phyloP scores from a whole-genome alignment of 2,329 filamentous ascomycete species.

The Thermoascus crustaceus region DNA sequence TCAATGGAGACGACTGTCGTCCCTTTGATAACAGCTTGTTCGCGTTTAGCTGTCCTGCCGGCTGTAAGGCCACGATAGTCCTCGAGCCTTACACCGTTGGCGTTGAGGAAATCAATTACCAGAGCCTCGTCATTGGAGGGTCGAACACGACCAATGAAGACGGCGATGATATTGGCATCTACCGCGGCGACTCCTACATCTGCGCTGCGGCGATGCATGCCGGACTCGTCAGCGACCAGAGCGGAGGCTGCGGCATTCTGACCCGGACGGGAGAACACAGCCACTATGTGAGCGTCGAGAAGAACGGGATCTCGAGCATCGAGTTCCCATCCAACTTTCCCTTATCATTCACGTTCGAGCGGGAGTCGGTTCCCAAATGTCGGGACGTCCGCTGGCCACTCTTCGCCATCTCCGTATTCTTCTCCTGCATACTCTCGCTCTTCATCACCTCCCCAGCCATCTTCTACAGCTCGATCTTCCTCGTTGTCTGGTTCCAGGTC shows the following conservation, averaged over 20 bases:
- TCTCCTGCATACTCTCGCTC: slow-evolving; percentile 48
- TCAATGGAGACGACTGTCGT: slow-evolving; percentile 50
- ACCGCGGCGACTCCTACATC: slow-evolving; percentile 54
- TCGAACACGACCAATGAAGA: slow-evolving; percentile 32
- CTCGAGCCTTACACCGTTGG: slow-evolving; percentile 52
- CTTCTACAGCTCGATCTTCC: slow-evolving; percentile 49
- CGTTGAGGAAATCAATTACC: slow-evolving; percentile 47
- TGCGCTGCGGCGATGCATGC: slow-evolving; percentile 54
- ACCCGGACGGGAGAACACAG: slow-evolving; percentile 44
- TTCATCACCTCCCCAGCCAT: slow-evolving; percentile 48
- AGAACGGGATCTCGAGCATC: slow-evolving; percentile 45
- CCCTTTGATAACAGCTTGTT: slow-evolving; percentile 48
- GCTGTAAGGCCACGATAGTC: slow-evolving; percentile 45
- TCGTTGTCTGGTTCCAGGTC: slow-evolving; percentile 52
- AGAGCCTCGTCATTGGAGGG: slow-evolving; percentile 48
- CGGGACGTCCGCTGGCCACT: slow-evolving; percentile 52
- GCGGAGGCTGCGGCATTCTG: slow-evolving; percentile 51
- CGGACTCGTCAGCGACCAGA: slow-evolving; percentile 46
- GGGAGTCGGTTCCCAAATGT: slow-evolving; percentile 35
- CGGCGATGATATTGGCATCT: slow-evolving; percentile 38
- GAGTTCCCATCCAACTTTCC: slow-evolving; percentile 51
- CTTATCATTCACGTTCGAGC: slow-evolving; percentile 48
- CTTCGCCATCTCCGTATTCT: slow-evolving; percentile 47
- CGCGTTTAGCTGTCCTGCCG: slow-evolving; percentile 51
- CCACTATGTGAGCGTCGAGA: slow-evolving; percentile 38